phyloP scores from a whole-genome alignment of 106 monocot species.

The Hemerocallis citrina region DNA sequence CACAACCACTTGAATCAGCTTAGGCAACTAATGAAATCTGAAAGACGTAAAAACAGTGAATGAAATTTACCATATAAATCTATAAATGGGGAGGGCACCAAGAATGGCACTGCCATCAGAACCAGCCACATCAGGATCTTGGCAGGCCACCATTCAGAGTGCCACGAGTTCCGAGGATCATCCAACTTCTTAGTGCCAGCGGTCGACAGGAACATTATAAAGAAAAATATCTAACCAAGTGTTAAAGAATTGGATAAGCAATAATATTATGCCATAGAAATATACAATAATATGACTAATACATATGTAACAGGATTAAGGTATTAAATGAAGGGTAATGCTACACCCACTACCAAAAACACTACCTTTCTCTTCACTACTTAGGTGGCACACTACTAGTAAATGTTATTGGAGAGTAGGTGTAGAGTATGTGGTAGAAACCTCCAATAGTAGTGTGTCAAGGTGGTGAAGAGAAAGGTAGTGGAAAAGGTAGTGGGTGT shows the following conservation, averaged over 20 bases:
- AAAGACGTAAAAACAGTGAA: too few species aligned
- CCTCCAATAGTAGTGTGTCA: too few species aligned
- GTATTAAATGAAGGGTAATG: too few species aligned
- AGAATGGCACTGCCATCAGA: conserved; percentile 54
- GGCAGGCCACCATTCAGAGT: conserved; percentile 76
- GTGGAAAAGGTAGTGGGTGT: too few species aligned
- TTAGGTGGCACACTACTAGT: too few species aligned
- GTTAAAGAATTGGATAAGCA: conserved; percentile 19
- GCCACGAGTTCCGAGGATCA: conserved; percentile 67
- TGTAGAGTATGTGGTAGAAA: too few species aligned
- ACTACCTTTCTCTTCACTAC: too few species aligned
- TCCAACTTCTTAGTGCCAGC: conserved; percentile 44
- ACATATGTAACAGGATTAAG: background rate
- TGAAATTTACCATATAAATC: conserved; percentile 83
- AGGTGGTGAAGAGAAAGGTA: too few species aligned
- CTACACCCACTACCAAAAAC: too few species aligned
- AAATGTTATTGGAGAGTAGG: too few species aligned
- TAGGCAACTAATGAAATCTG: background rate
- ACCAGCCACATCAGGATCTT: conserved; percentile 69
- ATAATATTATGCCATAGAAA: too few species aligned
- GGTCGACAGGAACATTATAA: conserved; percentile 69
- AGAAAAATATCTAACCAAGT: conserved; percentile 67
- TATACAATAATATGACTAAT: too few species aligned
- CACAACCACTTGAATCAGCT: background rate
- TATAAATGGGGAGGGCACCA: conserved; percentile 59